Conservation (phyloP, 805 yeast species). For the Kodamaea lidongshanica region DNA sequence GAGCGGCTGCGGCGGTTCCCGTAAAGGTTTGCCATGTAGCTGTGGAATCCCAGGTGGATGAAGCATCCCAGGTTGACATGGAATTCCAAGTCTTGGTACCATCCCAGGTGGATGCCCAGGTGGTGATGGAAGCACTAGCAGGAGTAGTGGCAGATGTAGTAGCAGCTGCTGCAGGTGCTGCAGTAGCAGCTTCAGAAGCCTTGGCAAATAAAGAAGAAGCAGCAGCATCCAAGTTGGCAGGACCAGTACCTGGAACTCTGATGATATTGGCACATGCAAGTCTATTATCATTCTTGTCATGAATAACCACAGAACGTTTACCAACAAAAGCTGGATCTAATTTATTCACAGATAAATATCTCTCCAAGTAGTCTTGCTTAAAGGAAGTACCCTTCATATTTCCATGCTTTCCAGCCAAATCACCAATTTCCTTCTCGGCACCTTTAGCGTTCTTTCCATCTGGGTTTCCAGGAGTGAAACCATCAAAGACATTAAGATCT, state of each 20-base stretch:
- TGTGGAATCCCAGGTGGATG: too few relatives aligned
- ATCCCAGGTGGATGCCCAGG: too few relatives aligned
- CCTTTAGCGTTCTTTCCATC: constrained; percentile 3
- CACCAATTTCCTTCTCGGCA: constrained; percentile 29
- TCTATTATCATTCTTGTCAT: constrained; percentile 27
- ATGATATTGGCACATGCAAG: constrained; percentile 37
- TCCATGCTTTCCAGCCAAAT: constrained; percentile 38
- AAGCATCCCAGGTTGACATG: too few relatives aligned
- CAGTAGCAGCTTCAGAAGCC: too few relatives aligned
- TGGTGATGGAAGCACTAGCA: too few relatives aligned
- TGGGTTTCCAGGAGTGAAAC: constrained; percentile 20
- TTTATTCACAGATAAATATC: constrained; percentile 20
- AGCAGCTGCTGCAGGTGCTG: constrained; percentile 7
- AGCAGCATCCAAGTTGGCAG: constrained; percentile 3
- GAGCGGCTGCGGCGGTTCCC: too few relatives aligned
- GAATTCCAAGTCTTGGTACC: too few relatives aligned
- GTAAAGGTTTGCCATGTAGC: too few relatives aligned
- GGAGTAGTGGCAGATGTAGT: too few relatives aligned
- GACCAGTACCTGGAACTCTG: too few relatives aligned
- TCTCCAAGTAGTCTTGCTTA: constrained; percentile 18
- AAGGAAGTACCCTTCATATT: constrained; percentile 21
- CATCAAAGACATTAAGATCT: constrained; percentile 38
- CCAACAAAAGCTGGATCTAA: constrained; percentile 18
- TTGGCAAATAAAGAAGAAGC: too few relatives aligned
- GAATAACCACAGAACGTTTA: constrained; percentile 34